phyloP scores from a whole-genome alignment of 352 stramenopile genomes.

The Globisporangium cylindrosporum region DNA sequence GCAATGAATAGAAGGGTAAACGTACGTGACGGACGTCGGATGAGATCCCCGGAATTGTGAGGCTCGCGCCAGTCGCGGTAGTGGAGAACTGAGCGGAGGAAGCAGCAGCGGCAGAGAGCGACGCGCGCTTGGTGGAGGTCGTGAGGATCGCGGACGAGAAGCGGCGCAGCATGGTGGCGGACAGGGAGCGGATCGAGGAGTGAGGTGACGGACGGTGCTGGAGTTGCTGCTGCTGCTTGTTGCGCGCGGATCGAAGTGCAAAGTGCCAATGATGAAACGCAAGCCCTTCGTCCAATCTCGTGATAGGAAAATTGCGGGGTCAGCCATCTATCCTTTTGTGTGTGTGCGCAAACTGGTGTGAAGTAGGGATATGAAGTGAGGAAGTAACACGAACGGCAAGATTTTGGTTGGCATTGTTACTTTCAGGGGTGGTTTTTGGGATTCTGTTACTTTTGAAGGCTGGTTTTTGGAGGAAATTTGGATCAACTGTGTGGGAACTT shows the following conservation, averaged over 20 bases:
- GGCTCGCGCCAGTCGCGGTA: constrained; percentile 26
- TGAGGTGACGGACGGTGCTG: background rate
- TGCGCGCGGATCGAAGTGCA: background rate
- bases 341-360: background rate
- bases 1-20: background rate
- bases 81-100: constrained; percentile 30
- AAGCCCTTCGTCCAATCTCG: background rate
- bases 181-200: background rate
- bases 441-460: background rate
- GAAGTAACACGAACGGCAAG: constrained; percentile 4
- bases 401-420: background rate
- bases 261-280: constrained; percentile 10
- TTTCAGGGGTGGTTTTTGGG: background rate
- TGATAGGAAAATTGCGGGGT: background rate
- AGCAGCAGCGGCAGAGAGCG: background rate
- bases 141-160: constrained; percentile 28
- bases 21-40: constrained; percentile 55
- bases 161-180: constrained; percentile 40
- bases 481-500: constrained; percentile 4
- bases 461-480: constrained; percentile 1
- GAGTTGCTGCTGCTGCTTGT: constrained; percentile 15
- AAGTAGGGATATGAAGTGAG: constrained; percentile 33
- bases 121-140: constrained; percentile 11
- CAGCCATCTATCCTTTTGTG: background rate
- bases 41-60: constrained; percentile 67